phyloP scores from a whole-genome alignment of 169 alveolate species.

The Plasmodium berghei region DNA sequence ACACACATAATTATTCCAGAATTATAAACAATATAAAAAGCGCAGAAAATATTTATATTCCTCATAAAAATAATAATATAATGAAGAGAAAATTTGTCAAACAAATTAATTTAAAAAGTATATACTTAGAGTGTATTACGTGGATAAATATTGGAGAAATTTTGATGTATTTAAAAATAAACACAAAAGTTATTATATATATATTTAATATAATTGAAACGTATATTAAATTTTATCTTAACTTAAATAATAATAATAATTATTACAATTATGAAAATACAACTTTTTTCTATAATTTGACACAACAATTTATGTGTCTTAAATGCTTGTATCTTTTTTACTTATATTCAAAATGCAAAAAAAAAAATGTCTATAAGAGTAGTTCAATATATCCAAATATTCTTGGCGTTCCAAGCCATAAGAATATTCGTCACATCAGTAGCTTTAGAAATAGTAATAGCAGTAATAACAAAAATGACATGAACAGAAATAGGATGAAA shows the following conservation, averaged over 20 bases:
- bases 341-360: slow-evolving; percentile 48
- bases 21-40: neutral
- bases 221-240: slow-evolving; percentile 47
- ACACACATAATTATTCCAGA: neutral
- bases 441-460: too few relatives aligned
- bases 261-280: slow-evolving; percentile 44
- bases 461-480: too few relatives aligned
- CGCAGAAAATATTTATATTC: neutral
- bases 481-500: too few relatives aligned
- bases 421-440: too few relatives aligned
- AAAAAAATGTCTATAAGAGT: neutral
- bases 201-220: slow-evolving; percentile 45
- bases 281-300: slow-evolving; percentile 52
- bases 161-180: slow-evolving; percentile 50
- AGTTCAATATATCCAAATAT: neutral
- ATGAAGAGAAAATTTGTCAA: slow-evolving; percentile 4
- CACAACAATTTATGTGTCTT: slow-evolving; percentile 67
- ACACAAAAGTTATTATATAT: slow-evolving; percentile 31
- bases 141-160: slow-evolving; percentile 64
- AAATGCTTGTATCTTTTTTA: slow-evolving; percentile 66
- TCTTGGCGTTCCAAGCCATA: too few relatives aligned
- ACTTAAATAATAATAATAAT: slow-evolving; percentile 49
- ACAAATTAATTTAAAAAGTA: slow-evolving; percentile 14
- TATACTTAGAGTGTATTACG: slow-evolving; percentile 36
- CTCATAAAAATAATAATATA: neutral